A percentile compares a stretch with the other conserved stretches of the same genome.
phyloP scores from a whole-genome alignment of 2,329 filamentous ascomycete species.

The Phyllachora maydis region DNA sequence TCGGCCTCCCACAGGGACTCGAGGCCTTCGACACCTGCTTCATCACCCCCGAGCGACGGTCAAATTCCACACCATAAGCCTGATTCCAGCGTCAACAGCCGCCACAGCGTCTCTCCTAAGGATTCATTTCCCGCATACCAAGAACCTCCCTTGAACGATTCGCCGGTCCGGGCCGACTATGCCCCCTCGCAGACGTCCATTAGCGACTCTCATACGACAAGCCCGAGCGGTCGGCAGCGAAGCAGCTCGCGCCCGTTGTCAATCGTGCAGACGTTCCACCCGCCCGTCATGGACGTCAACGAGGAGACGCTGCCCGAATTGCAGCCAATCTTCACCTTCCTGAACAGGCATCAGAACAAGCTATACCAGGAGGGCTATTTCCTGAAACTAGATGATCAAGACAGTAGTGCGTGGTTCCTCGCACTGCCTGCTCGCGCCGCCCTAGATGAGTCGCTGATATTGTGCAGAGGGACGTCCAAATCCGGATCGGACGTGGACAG shows the following conservation, averaged over 20 bases:
- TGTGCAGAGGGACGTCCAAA: slow-evolving; percentile 76
- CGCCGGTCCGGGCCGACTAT: slow-evolving; percentile 16
- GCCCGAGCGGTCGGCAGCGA: slow-evolving; percentile 18
- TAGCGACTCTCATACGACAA: slow-evolving; percentile 17
- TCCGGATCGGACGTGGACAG: slow-evolving; percentile 73
- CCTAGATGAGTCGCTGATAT: no score
- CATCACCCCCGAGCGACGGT: slow-evolving; percentile 19
- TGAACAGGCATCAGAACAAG: slow-evolving; percentile 92
- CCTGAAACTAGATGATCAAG: slow-evolving; percentile 86
- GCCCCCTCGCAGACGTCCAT: slow-evolving; percentile 12
- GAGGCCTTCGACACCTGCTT: slow-evolving; percentile 19
- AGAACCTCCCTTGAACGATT: no score
- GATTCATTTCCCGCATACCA: no score
- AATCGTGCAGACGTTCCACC: slow-evolving; percentile 71
- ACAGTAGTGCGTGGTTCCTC: slow-evolving; percentile 55
- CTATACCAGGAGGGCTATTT: slow-evolving; percentile 97
- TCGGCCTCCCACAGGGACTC: slow-evolving; percentile 26
- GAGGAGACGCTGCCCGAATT: slow-evolving; percentile 81
- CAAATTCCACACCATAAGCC: slow-evolving; percentile 11
- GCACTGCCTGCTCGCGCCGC: no score
- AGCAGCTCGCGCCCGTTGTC: slow-evolving; percentile 50
- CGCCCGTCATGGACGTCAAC: slow-evolving; percentile 67
- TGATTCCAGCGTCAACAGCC: slow-evolving; percentile 6
- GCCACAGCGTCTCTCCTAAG: no score
- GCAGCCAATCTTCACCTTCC: slow-evolving; percentile 78